Evolutionary conservation across 192 early-diverging fungal species (phyloP), one percentile per base, ranked within the genome.

Genomic region (Paraglomus occultum): DNA sequence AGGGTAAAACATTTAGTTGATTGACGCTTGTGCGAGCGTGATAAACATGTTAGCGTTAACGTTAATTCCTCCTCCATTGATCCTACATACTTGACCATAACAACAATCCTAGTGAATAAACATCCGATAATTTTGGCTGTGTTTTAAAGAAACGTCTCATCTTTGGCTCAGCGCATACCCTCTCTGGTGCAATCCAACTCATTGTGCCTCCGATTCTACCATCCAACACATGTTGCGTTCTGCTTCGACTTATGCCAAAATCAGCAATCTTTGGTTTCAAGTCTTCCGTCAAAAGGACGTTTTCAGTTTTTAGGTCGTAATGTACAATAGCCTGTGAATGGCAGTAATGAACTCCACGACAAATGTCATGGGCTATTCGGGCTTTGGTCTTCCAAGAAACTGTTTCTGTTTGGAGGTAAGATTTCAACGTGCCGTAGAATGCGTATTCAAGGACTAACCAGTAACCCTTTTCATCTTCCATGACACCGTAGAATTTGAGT

Each of bases 401-500:
- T 11, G 20, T 12, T 23, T 64, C 50, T 4, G 20, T 49, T 49
- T 64, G 46, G 0, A 64, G 42, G 50, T 49, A 64, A 8, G 42
- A 10, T 7, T n/a, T 5, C 17, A 64, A 48, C 20, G 40, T 64
- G 46, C 63, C 63, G 22, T 64, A 10, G 22, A 31, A 15, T 22
- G 63, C 47, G 39, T 50, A 64, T 49, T 64, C 63, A 64, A 18
- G 22, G 5, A 64, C 38, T 20, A 64, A 20, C 6, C 46, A 44
- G 18, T 49, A 49, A 23, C 18, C 50, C 12, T 46, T 48, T 14
- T 11, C 47, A 12, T 45, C 17, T 40, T n/a, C 20, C 31, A 71
- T 60, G n/a, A 60, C 12, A 14, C 62, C 70, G 6, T 38, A 48
- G 38, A 71, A 60, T 58, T 73, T 54, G 52, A 43, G 39, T 58